Evolutionary conservation across 2,329 filamentous ascomycete species (phyloP).

Genomic region (Chaetomium sp.): DNA sequence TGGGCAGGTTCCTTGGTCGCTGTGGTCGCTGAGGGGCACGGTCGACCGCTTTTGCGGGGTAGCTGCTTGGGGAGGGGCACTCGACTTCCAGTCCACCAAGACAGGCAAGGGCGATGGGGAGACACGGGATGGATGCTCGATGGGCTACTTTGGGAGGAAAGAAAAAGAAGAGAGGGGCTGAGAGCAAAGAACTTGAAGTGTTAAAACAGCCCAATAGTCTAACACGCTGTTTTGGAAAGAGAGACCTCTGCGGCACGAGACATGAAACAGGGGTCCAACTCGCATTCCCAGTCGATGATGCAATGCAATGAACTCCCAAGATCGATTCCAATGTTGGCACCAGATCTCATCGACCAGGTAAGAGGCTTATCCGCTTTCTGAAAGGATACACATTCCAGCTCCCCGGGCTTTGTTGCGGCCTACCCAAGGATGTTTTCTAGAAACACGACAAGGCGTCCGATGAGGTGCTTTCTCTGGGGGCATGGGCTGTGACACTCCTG

Average conservation of each 20-base stretch:
- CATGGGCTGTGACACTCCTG: background rate
- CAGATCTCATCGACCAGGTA: background rate
- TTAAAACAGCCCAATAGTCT: background rate
- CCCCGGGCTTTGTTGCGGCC: slow-evolving; percentile 1
- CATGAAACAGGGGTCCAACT: slow-evolving; percentile 1
- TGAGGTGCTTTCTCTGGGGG: background rate
- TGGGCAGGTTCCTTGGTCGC: background rate
- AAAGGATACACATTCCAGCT: slow-evolving; percentile 15
- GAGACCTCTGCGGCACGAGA: background rate
- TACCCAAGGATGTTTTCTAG: background rate
- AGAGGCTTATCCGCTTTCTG: background rate
- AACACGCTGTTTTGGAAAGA: background rate
- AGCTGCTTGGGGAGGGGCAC: slow-evolving; percentile 6
- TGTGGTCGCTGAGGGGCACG: background rate
- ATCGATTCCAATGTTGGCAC: background rate
- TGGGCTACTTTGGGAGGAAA: background rate
- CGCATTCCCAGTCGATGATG: slow-evolving; percentile 1
- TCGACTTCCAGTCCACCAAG: background rate
- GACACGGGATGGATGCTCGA: background rate
- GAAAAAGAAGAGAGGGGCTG: background rate
- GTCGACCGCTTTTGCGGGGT: slow-evolving; percentile 9
- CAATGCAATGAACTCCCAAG: slow-evolving; percentile 3
- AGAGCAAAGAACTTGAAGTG: background rate
- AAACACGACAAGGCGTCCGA: slow-evolving; percentile 1
- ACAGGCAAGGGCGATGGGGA: background rate